Base-by-base conservation (phyloP, 1,284 basidiomycete genomes). In the Pseudomicrostroma phylloplanum region DNA sequence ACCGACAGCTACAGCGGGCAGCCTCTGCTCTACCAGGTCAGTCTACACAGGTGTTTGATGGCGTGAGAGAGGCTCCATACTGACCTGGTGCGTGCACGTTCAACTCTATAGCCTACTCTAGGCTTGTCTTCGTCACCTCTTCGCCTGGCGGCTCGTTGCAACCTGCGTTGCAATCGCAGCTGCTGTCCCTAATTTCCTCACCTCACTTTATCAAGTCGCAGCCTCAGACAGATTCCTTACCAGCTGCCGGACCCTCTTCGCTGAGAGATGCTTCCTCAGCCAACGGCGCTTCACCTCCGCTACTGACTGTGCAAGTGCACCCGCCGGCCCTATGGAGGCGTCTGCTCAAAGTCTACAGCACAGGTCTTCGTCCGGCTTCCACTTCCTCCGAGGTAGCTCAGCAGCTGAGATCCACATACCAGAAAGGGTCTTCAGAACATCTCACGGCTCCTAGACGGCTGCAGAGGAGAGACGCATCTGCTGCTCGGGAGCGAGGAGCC, bases 271-370 rank as follows among this genome's bases (percentile, higher is more conserved):
- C 4, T 36, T 36, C 30, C 9, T 36, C 43, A 4, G 12, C 43
- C 12, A 25, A 19, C 51, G 25, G 51, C 46, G 12, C 46, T 15
- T 54, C 51, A 23, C 25, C 13, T 6, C 15, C 17, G 13, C 13
- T 54, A 19, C 6, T 23, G 51, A 54, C 51, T 25, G 51, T 54
- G 21, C n/a, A 21, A 25, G 21, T 54, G 15, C 51, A 54, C 25
- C 51, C 51, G 15, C 51, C 51, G 21, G n/a, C 51, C 13, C 51
- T 54, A 6, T 54, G 51, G 51, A 21, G 51, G 15, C 21, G 26
- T 25, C 51, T 54, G 51, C 51, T 54, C 51, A 21, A 26, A 15
- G 51, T 23, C 21, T 54, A 54, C 51, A 25, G 51, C 21, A 54
- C 51, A 26, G 21, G 21, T 23, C 51, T 54, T 13, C 51, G 51